Evolutionary conservation across 495 filamentous ascomycete species (phyloP), one percentile per base, ranked within the genome.

Genomic region (Aspergillus leporis): DNA sequence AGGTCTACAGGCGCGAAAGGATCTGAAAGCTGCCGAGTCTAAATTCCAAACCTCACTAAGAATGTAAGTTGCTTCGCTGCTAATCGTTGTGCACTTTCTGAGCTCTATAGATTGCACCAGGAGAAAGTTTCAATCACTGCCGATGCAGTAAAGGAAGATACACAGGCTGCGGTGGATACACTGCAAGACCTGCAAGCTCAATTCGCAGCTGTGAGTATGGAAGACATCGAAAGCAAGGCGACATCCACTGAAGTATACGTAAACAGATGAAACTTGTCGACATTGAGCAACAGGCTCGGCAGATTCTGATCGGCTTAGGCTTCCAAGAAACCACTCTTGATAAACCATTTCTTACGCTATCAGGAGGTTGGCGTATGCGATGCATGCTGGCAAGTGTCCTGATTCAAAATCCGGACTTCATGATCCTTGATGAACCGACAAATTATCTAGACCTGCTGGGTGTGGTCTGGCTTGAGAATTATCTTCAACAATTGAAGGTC

Each of bases 391-490:
- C 89, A 2, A 78, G 80, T 16, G 79, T 83, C 13, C 78, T 95
- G 12, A 78, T 89, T 5, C 85, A 90, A 63, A 77, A 84, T n/a
- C 81, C 87, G 0, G 89, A 93, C 61, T 84, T 93, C 50, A 79
- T 93, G 62, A 88, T 95, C 50, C 85, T 95, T 18, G 90, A 95
- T 75, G 91, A 95, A 64, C 90, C 91, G 4, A 93, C 91, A 51
- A 93, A 93, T 67, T 93, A 89, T 68, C 78, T 93, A 2, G 91
- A 95, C 66, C 80, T 95, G 0, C 78, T 90, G 0, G 87, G 87
- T n/a, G 88, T 93, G 22, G 82, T 93, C 28, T 95, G 90, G 90
- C 81, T 95, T 1, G 85, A 95, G 67, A 79, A 77, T 7, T 87
- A 90, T 61, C 82, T 93, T 21, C 73, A 79, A 36, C 72, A 77